phyloP scores from a whole-genome alignment of 805 yeast genomes.

The Myxozyma lipomycoides region DNA sequence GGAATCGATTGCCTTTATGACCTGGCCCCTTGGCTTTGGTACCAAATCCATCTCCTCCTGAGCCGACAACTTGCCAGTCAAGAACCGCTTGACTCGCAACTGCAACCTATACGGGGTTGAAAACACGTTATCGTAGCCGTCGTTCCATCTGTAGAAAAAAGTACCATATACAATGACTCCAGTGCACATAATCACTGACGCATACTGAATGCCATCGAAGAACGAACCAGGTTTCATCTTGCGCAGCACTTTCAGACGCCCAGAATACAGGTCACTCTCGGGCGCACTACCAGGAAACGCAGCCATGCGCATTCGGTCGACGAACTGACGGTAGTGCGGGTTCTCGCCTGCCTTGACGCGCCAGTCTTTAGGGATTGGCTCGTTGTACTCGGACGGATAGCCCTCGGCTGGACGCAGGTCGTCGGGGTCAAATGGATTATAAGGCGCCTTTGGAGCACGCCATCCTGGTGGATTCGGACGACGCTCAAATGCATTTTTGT shows the following conservation, averaged over 20 bases:
- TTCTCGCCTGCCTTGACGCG: constrained; percentile 25
- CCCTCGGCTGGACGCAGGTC: constrained; percentile 79
- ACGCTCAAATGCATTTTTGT: constrained; percentile 43
- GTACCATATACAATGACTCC: constrained; percentile 55
- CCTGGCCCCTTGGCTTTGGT: constrained; percentile 39
- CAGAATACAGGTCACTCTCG: constrained; percentile 66
- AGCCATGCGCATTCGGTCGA: constrained; percentile 67
- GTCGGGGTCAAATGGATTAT: constrained; percentile 76
- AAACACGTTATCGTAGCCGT: constrained; percentile 72
- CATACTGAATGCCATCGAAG: constrained; percentile 19
- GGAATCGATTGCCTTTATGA: constrained; percentile 35
- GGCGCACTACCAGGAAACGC: constrained; percentile 74
- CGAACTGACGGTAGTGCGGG: constrained; percentile 30
- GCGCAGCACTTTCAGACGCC: constrained; percentile 67
- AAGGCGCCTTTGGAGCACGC: constrained; percentile 78
- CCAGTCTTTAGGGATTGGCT: constrained; percentile 21
- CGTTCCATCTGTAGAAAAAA: constrained; percentile 81
- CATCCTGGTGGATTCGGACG: constrained; percentile 75
- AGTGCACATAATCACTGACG: constrained; percentile 17
- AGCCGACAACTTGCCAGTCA: constrained; percentile 53
- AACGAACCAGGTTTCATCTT: constrained; percentile 55
- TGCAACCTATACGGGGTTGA: constrained; percentile 62
- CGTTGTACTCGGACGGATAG: constrained; percentile 67
- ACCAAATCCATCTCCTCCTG: constrained; percentile 62
- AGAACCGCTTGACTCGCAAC: constrained; percentile 50